These are phyloP conservation scores for Penicillium lividum DNA, from an alignment of 495 filamentous ascomycete genomes.

Conservation along the genomic window DNA sequence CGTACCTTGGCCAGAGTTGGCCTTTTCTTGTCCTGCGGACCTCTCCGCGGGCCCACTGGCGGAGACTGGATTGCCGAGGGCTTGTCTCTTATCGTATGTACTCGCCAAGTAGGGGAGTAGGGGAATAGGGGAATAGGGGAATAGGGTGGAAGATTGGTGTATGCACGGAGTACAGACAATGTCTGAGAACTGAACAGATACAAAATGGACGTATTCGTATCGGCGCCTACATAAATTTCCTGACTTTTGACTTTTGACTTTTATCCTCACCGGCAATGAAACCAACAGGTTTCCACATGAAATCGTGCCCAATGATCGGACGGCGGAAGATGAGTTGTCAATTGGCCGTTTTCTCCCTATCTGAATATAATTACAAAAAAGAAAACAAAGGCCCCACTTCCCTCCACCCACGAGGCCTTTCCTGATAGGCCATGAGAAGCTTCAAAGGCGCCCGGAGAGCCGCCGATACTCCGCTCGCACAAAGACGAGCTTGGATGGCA, in stretches of 20 bases:
- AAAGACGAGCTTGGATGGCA: neutral
- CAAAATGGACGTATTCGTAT: too few relatives aligned
- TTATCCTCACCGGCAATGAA: constrained; percentile 18
- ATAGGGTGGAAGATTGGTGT: neutral
- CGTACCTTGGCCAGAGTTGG: constrained; percentile 13
- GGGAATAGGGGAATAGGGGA: neutral
- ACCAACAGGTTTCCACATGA: constrained; percentile 9
- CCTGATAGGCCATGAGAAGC: neutral
- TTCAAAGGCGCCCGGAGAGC: constrained; percentile 25
- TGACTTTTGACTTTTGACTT: neutral
- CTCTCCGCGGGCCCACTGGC: constrained; percentile 19
- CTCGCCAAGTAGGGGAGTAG: neutral
- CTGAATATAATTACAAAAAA: constrained; percentile 3
- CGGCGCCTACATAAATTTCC: too few relatives aligned
- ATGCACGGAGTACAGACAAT: too few relatives aligned
- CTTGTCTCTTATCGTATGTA: neutral
- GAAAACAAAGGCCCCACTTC: constrained; percentile 6
- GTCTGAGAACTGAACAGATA: too few relatives aligned
- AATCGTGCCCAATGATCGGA: constrained; percentile 32
- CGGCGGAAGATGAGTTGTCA: constrained; percentile 18
- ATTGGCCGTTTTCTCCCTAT: constrained; percentile 23
- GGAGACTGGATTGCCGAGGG: constrained; percentile 6
- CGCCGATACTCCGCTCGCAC: constrained; percentile 26
- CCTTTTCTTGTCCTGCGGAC: constrained; percentile 15
- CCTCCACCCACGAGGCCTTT: constrained; percentile 9